Evolutionary conservation across 2,329 filamentous ascomycete species (phyloP), one percentile per base, ranked within the genome.

Genomic region (Aquanectria penicillioides): DNA sequence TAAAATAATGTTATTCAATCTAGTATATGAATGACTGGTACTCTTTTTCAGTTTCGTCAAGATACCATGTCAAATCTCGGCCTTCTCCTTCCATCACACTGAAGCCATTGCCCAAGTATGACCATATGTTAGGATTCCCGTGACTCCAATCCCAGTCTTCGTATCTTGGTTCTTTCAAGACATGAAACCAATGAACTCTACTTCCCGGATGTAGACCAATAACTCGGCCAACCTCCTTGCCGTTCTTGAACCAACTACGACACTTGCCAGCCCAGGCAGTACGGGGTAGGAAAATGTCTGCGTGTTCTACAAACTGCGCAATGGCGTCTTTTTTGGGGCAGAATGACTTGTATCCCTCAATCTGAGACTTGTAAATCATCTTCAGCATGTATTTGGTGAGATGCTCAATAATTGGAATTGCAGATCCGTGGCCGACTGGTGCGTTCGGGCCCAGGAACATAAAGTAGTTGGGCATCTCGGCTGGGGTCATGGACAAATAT

Each of bases 41-140:
- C 31, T n/a, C 31, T 9, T 8, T n/a, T 9, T 34, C 31, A 9
- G 31, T 8, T 9, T 34, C 13, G 15, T 34, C 31, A 34, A 34
- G 13, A 58, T 26, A 56, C 64, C 33, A 52, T 2, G 48, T 43
- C n/a, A 52, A n/a, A 34, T 52, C 48, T 4, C 26, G 23, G 18
- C 48, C 48, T 10, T 52, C 36, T 31, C 17, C 15, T 18, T 52
- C 48, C 5, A 17, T 29, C 6, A 25, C 18, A 26, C 26, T 31
- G n/a, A 52, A 52, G 6, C 48, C 48, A 34, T 52, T 41, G 20
- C 48, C 48, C 26, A 52, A 20, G 37, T 23, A 52, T 18, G n/a
- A 17, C 25, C 25, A 52, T 15, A n/a, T 22, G 20, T 52, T 52
- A 13, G 5, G 23, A 23, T 4, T 15, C 15, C n/a, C 3, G 8